Evolutionary conservation across 768 basidiomycete genomes (phyloP).

Genomic region (Rubroboletus satanas): DNA sequence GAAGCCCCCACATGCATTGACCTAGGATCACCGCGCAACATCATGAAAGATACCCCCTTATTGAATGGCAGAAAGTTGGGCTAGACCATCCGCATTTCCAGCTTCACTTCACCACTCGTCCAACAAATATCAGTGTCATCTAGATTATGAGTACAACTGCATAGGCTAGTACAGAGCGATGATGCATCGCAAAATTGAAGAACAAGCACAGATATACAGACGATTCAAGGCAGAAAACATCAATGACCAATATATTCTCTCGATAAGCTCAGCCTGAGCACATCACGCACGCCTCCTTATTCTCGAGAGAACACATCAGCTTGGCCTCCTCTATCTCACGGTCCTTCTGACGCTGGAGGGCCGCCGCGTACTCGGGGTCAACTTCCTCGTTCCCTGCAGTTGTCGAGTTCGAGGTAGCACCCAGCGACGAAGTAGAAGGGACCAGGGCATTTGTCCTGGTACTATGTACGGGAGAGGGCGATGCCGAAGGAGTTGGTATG

Average conservation of each 20-base stretch:
- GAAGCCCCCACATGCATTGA: neutral
- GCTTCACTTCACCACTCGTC: neutral
- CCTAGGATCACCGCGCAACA: neutral
- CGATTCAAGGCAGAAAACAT: constrained; percentile 2
- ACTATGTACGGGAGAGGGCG: constrained; percentile 24
- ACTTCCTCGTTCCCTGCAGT: constrained; percentile 36
- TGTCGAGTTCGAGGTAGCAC: constrained; percentile 9
- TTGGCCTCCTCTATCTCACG: constrained; percentile 79
- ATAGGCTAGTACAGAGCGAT: constrained; percentile 11
- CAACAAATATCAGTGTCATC: neutral
- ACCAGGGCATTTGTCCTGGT: constrained; percentile 34
- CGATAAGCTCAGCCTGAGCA: constrained; percentile 62
- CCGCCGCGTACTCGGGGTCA: constrained; percentile 76
- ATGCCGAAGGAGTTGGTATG: constrained; percentile 25
- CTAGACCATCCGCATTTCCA: neutral
- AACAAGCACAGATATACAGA: constrained; percentile 2
- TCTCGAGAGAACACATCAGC: constrained; percentile 81
- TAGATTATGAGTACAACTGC: constrained; percentile 19
- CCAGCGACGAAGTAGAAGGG: constrained; percentile 17
- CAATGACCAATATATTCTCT: neutral
- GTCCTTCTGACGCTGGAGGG: constrained; percentile 63
- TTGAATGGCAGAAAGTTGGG: no score
- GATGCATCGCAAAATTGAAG: neutral
- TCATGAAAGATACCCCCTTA: no score
- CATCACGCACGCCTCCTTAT: constrained; percentile 93